A percentile compares a stretch with the other conserved stretches of the same genome.
Conservation (phyloP, 1,284 basidiomycete genomes). For the Melampsora americana region DNA sequence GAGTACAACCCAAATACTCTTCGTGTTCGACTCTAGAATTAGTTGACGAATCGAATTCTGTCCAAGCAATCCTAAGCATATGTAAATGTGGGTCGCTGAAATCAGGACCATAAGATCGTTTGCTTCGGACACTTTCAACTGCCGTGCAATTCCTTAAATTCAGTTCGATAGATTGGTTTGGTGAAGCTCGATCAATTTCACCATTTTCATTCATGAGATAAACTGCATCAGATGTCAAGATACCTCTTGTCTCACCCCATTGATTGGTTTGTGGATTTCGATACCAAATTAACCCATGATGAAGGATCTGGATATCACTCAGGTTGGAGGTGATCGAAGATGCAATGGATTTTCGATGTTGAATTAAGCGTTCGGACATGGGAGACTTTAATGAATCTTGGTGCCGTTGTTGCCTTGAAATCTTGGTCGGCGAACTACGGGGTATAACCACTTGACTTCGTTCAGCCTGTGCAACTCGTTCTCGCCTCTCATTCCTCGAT, state of each 20-base stretch:
- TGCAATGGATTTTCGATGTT: slow-evolving; percentile 38
- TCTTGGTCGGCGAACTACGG: neutral
- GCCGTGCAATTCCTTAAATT: slow-evolving; percentile 29
- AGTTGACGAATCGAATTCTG: slow-evolving; percentile 33
- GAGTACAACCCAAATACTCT: slow-evolving; percentile 42
- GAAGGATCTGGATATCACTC: slow-evolving; percentile 32
- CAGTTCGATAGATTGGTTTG: slow-evolving; percentile 37
- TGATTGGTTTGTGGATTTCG: slow-evolving; percentile 29
- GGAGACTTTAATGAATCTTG: neutral
- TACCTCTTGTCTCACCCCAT: slow-evolving; percentile 38
- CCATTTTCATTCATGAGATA: slow-evolving; percentile 42
- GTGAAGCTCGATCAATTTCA: slow-evolving; percentile 26
- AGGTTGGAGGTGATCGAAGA: slow-evolving; percentile 41
- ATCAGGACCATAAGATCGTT: slow-evolving; percentile 40
- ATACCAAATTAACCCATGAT: slow-evolving; percentile 39
- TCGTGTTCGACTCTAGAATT: slow-evolving; percentile 41
- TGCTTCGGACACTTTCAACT: slow-evolving; percentile 42
- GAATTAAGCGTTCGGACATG: slow-evolving; percentile 29
- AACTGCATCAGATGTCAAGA: slow-evolving; percentile 30
- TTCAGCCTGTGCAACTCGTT: slow-evolving; percentile 33
- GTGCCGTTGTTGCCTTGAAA: neutral
- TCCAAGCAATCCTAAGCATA: slow-evolving; percentile 42
- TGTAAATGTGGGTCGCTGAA: slow-evolving; percentile 41
- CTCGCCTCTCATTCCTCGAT: slow-evolving; percentile 24
- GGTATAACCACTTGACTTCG: neutral